These are phyloP conservation scores for Raphanus raphanistrum DNA, from an alignment of 345 rosid species.

Conservation along the genomic window DNA sequence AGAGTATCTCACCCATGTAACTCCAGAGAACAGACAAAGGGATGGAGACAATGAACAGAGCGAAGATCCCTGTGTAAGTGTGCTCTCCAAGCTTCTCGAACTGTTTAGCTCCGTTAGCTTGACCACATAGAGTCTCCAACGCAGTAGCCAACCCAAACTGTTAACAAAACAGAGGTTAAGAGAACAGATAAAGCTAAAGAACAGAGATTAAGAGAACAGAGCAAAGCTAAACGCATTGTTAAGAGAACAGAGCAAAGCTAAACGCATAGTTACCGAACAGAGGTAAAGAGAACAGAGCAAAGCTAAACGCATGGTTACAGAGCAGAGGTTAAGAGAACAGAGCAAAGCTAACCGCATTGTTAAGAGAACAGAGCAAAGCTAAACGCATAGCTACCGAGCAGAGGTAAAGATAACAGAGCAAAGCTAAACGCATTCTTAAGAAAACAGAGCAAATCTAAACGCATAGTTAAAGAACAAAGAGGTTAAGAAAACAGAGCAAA, in stretches of 20 bases:
- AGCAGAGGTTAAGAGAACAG: too few relatives aligned
- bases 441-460: not conserved
- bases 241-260: not conserved
- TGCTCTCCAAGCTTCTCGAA: constrained; percentile 56
- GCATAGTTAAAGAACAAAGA: not conserved
- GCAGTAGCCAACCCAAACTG: constrained; percentile 81
- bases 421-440: not conserved
- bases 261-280: not conserved
- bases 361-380: too few relatives aligned
- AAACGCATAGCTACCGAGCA: too few relatives aligned
- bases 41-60: constrained; percentile 44
- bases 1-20: constrained; percentile 54
- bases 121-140: constrained; percentile 80
- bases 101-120: constrained; percentile 76
- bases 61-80: constrained; percentile 56
- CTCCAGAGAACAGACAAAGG: constrained; percentile 64
- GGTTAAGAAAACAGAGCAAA: not conserved
- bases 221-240: not conserved
- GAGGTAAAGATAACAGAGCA: not conserved
- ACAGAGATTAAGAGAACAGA: not conserved
- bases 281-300: not conserved
- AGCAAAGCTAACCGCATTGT: too few relatives aligned
- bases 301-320: too few relatives aligned
- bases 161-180: not conserved
- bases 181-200: too few relatives aligned